Evolutionary conservation across 768 basidiomycete genomes (phyloP), one percentile per base, ranked within the genome.

Genomic region (Agaricus sinodeliciosus): DNA sequence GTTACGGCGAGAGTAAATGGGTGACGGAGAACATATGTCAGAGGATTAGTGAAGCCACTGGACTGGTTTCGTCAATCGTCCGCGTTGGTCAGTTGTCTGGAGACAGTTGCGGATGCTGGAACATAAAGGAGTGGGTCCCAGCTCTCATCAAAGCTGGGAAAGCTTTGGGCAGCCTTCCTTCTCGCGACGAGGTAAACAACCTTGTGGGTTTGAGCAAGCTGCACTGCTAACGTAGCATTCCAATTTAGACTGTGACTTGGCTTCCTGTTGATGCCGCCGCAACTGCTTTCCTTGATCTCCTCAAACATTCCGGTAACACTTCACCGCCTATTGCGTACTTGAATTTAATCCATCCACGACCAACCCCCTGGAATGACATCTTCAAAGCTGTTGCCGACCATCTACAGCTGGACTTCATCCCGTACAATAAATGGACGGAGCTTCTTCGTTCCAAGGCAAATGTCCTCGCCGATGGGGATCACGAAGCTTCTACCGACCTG

Each of bases 81-180:
- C 71, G 77, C 4, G 62, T 75, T 15, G 77, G 75, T 2, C 76
- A 77, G 61, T 57, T 78, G 1, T 63, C 64, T 25, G 77, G 76
- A 2, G 74, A 73, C 3, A 50, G 55, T 4, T 71, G 69, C 49
- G 75, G 77, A 0, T 55, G 58, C 12, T 78, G 77, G 77, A 74
- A 69, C 50, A 51, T 60, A 9, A 57, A 54, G 2, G 76, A 78
- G 50, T 78, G 77, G 77, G 61, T 76, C 19, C 74, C 76, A 43
- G 42, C 42, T 11, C 26, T 43, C 11, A 43, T 43, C 19, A 43
- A 22, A 26, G 19, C 26, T 13, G 42, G 42, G 3, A 43, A 43
- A 43, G 13, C 42, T 11, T 11, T 43, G 5, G 42, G 42, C 8
- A 43, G 42, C 19, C 42, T 43, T 11, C 42, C 42, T 12, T 25